A percentile compares a stretch with the other conserved stretches of the same genome.
These are phyloP conservation scores for Apiospora koreana DNA, from an alignment of 2,329 filamentous ascomycete species.

Conservation along the genomic window DNA sequence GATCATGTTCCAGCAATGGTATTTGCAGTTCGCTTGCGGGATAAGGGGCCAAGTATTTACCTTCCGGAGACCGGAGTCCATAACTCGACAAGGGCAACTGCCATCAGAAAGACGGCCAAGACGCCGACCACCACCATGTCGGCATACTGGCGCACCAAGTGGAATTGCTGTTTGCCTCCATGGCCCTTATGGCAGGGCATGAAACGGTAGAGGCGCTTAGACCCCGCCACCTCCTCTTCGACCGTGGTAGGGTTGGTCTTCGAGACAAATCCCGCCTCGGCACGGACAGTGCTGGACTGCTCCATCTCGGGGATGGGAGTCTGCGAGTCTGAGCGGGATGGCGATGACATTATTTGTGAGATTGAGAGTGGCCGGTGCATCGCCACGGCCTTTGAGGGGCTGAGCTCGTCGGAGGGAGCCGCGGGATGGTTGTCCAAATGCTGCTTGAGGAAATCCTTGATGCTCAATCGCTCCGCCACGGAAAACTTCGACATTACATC, in stretches of 20 bases:
- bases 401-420: neutral
- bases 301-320: slow-evolving; percentile 22
- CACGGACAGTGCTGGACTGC: slow-evolving; percentile 27
- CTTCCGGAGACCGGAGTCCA: slow-evolving; percentile 23
- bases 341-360: slow-evolving; percentile 11
- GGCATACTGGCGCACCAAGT: slow-evolving; percentile 26
- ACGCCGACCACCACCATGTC: slow-evolving; percentile 28
- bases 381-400: neutral
- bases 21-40: neutral
- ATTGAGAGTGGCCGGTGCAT: neutral
- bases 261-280: slow-evolving; percentile 26
- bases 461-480: neutral
- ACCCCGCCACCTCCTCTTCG: slow-evolving; percentile 30
- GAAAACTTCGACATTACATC: neutral
- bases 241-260: slow-evolving; percentile 28
- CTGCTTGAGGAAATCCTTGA: neutral
- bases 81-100: slow-evolving; percentile 25
- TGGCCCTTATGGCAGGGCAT: slow-evolving; percentile 25
- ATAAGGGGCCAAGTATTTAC: slow-evolving; percentile 22
- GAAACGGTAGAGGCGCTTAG: slow-evolving; percentile 26
- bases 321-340: slow-evolving; percentile 13
- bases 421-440: neutral
- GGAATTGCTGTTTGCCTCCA: slow-evolving; percentile 25
- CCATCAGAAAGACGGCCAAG: slow-evolving; percentile 21
- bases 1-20: neutral